Evolutionary conservation across 257 asterid genomes (phyloP).

Genomic region (Jasminum sambac): DNA sequence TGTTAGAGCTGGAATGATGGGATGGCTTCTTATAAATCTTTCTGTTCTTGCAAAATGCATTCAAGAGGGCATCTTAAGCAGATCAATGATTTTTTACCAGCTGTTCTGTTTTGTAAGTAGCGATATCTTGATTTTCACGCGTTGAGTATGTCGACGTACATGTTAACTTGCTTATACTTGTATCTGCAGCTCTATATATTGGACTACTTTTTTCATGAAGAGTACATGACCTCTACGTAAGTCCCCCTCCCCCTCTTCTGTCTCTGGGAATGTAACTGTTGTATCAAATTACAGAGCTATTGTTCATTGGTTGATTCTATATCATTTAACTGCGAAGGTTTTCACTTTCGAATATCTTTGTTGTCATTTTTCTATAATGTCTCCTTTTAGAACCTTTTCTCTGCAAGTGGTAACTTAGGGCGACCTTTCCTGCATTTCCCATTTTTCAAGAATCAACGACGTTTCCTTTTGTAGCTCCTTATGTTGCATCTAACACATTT

Average conservation of each 20-base stretch:
- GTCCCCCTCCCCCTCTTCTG: slow-evolving; percentile 33
- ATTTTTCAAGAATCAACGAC: neutral
- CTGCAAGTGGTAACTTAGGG: neutral
- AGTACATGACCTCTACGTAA: slow-evolving; percentile 99
- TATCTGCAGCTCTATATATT: slow-evolving; percentile 74
- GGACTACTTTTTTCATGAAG: slow-evolving; percentile 89
- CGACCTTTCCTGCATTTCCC: neutral
- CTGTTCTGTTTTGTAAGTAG: slow-evolving; percentile 69
- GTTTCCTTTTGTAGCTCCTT: neutral
- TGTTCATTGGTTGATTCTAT: neutral
- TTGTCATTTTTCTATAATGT: neutral
- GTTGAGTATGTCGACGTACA: slow-evolving; percentile 18
- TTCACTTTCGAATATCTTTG: neutral
- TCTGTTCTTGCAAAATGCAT: slow-evolving; percentile 80
- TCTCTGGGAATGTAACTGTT: neutral
- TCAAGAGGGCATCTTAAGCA: slow-evolving; percentile 59
- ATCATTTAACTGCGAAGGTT: neutral
- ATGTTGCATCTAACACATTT: neutral
- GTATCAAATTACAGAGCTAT: neutral
- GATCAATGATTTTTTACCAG: slow-evolving; percentile 88
- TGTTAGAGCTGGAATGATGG: slow-evolving; percentile 99
- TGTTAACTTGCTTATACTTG: slow-evolving; percentile 16
- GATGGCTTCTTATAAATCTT: slow-evolving; percentile 96
- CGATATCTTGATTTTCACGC: slow-evolving; percentile 3
- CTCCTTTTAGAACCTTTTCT: neutral